A percentile compares a stretch with the other conserved stretches of the same genome.
Conservation (phyloP, 441 rosid species). For the Dalechampia spathulata region DNA sequence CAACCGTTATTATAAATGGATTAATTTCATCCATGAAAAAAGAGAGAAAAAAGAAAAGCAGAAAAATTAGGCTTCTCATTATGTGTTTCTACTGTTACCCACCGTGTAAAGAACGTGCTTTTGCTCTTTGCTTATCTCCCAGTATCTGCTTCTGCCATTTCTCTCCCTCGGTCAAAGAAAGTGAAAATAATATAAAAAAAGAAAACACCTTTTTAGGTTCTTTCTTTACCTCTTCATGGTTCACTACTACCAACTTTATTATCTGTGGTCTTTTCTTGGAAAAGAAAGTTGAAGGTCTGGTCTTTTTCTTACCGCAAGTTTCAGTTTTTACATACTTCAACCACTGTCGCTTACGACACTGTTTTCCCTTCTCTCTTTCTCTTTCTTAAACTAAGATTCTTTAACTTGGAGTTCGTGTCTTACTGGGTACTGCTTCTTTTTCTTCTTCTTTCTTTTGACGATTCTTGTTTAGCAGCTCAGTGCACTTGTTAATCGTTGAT, state of each 20-base stretch:
- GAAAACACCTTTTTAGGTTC: background rate
- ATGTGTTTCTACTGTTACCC: slow-evolving; percentile 18
- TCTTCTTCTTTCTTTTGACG: background rate
- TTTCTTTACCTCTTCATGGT: slow-evolving; percentile 5
- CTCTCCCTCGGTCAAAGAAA: no score
- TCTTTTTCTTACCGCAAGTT: slow-evolving; percentile 27
- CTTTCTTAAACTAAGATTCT: slow-evolving; percentile 5
- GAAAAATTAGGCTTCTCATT: background rate
- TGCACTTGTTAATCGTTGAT: no score
- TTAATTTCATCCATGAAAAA: slow-evolving; percentile 1
- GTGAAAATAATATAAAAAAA: background rate
- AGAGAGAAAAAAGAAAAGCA: no score
- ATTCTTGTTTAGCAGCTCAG: background rate
- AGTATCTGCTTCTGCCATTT: no score
- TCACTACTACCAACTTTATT: slow-evolving; percentile 12
- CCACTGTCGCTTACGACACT: background rate
- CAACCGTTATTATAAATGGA: background rate
- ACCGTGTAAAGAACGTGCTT: slow-evolving; percentile 24
- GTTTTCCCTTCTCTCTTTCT: background rate
- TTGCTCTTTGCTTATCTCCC: background rate
- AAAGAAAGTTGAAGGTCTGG: slow-evolving; percentile 36
- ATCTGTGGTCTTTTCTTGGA: slow-evolving; percentile 24
- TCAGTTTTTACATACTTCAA: slow-evolving; percentile 10
- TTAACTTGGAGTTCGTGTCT: slow-evolving; percentile 1
- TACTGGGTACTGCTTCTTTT: background rate